Evolutionary conservation across 2,329 filamentous ascomycete species (phyloP).

Genomic region (Colletotrichum orchidophilum): DNA sequence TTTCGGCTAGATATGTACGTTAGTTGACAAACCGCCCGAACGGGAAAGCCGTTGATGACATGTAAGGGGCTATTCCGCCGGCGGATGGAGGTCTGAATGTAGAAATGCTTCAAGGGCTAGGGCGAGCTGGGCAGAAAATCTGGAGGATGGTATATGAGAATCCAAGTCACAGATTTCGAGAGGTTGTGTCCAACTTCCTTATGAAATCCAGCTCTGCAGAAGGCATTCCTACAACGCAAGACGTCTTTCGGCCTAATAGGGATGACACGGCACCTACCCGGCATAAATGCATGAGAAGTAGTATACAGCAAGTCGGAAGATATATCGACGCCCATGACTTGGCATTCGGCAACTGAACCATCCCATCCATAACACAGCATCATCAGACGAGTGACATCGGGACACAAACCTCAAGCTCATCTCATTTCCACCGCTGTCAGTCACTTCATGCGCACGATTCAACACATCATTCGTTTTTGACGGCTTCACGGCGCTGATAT

Average conservation of each 20-base stretch:
- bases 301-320: background rate
- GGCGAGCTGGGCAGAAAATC: background rate
- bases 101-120: background rate
- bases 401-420: background rate
- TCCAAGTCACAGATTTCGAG: background rate
- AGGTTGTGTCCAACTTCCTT: no score
- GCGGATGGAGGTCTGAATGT: background rate
- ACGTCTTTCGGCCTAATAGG: background rate
- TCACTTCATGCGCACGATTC: constrained; percentile 12
- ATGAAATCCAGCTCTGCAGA: background rate
- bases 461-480: background rate
- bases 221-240: background rate
- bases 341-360: background rate
- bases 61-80: background rate
- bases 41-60: background rate
- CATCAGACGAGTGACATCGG: background rate
- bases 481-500: background rate
- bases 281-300: background rate
- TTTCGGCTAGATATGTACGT: background rate
- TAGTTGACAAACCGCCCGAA: background rate
- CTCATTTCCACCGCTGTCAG: background rate
- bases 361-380: background rate
- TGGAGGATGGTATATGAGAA: background rate
- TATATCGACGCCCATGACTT: background rate
- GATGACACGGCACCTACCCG: background rate